Base-by-base conservation (phyloP, 345 rosid genomes). In the Erodium maritimum region DNA sequence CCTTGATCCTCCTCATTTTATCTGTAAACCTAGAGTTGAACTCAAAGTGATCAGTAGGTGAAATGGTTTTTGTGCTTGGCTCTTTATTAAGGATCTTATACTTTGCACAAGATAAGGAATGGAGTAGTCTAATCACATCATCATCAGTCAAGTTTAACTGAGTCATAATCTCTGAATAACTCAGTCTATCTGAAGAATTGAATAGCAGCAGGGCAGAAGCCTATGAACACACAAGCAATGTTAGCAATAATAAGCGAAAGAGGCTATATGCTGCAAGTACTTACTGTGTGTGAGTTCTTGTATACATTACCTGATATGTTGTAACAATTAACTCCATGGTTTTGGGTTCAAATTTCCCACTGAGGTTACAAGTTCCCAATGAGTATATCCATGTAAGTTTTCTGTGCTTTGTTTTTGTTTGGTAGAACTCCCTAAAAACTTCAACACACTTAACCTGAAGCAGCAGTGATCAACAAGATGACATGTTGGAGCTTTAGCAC, bases 1-100 rank as follows among this genome's bases (percentile, higher is more conserved):
- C 99, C 96, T 90, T 90, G 58, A 94, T 90, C 77, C 97, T 87
- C 80, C 95, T 78, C 99, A 90, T 76, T 72, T 82, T 78, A 66
- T 94, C 93, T 0, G 85, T 82, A 69, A 94, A 94, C 73, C 82
- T 94, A 61, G 73, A 66, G 73, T 86, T 86, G 75, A 86, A 80
- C 66, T 84, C 82, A 64, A 87, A 87, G 66, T 45, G 58, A 61
- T 87, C 95, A 11, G 71, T 61, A 62, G 75, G 80, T 9, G 83
- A 74, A 19, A 87, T 70, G 48, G 71, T 77, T 75, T 82, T 87
- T n/a, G 88, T 73, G 69, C 60, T 75, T 24, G 91, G 82, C 45
- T 84, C 88, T 70, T 84, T 87, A 22, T 21, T 58, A 60, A 87
- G 91, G 48, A 87, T 84, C 83, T 84, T 87, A 75, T 87, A 84